Evolutionary conservation across 495 filamentous ascomycete genomes (phyloP).

Genomic region (Bacidia rubella): DNA sequence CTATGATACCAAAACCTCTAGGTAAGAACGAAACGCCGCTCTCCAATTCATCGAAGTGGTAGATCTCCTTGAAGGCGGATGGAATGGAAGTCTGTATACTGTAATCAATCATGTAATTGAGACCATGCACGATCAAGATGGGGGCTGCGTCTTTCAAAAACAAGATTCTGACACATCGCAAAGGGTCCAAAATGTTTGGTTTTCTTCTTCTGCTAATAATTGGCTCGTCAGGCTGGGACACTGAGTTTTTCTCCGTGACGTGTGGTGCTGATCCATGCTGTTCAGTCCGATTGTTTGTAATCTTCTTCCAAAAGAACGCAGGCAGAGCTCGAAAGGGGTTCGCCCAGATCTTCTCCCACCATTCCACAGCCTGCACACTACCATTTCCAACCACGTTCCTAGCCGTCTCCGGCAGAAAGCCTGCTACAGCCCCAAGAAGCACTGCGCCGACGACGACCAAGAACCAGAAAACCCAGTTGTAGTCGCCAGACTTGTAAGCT

Average conservation of each 20-base stretch:
- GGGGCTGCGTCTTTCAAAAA: slow-evolving; percentile 22
- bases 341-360: slow-evolving; percentile 12
- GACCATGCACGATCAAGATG: slow-evolving; percentile 32
- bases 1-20: slow-evolving; percentile 43
- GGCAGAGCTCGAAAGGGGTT: not conserved
- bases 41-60: slow-evolving; percentile 22
- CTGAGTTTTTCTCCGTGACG: no score
- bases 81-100: slow-evolving; percentile 25
- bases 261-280: no score
- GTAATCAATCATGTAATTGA: slow-evolving; percentile 27
- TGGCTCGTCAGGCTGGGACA: no score
- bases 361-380: slow-evolving; percentile 14
- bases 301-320: no score
- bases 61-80: slow-evolving; percentile 17
- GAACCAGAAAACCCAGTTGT: slow-evolving; percentile 15
- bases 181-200: not conserved
- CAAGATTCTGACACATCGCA: slow-evolving; percentile 1
- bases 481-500: slow-evolving; percentile 4
- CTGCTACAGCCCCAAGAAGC: slow-evolving; percentile 28
- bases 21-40: slow-evolving; percentile 30
- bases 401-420: slow-evolving; percentile 53
- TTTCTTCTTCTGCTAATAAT: no score
- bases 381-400: slow-evolving; percentile 66
- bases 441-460: slow-evolving; percentile 12
- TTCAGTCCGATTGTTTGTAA: no score